phyloP scores from a whole-genome alignment of 768 basidiomycete species.

The Agrocybe pediades region DNA sequence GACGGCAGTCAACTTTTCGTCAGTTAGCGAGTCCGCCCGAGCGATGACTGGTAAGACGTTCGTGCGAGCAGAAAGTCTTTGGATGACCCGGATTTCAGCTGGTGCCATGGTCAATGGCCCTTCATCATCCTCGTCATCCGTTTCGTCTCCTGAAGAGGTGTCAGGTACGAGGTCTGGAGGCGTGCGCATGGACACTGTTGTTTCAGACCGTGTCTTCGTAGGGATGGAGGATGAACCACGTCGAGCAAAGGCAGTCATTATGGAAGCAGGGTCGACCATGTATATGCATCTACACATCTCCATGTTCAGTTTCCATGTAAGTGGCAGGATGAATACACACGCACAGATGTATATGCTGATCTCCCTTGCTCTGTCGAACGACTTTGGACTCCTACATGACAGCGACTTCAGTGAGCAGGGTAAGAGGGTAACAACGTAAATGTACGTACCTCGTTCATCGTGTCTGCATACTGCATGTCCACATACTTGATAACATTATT shows the following conservation, averaged over 20 bases:
- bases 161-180: slow-evolving; percentile 59
- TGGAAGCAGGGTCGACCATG: slow-evolving; percentile 77
- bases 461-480: slow-evolving; percentile 81
- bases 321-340: slow-evolving; percentile 24
- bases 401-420: background rate
- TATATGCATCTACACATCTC: slow-evolving; percentile 68
- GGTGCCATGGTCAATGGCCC: slow-evolving; percentile 68
- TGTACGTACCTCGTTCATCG: slow-evolving; percentile 75
- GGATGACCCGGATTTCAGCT: slow-evolving; percentile 77
- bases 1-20: slow-evolving; percentile 68
- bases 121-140: slow-evolving; percentile 52
- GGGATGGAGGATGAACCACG: slow-evolving; percentile 51
- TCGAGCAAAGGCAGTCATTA: slow-evolving; percentile 57
- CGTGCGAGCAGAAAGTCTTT: slow-evolving; percentile 68
- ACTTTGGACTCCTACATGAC: slow-evolving; percentile 82
- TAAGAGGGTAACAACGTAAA: background rate
- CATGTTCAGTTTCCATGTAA: slow-evolving; percentile 15
- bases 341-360: slow-evolving; percentile 88
- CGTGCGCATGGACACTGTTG: slow-evolving; percentile 55
- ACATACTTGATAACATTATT: slow-evolving; percentile 74
- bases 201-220: slow-evolving; percentile 63
- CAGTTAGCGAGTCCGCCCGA: slow-evolving; percentile 80
- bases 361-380: slow-evolving; percentile 81
- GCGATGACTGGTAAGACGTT: slow-evolving; percentile 86
- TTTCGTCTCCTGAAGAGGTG: slow-evolving; percentile 50